A percentile compares a stretch with the other conserved stretches of the same genome.
These are phyloP conservation scores for Hypoxylon lienhwacheense DNA, from an alignment of 495 filamentous ascomycete genomes.

Conservation along the genomic window DNA sequence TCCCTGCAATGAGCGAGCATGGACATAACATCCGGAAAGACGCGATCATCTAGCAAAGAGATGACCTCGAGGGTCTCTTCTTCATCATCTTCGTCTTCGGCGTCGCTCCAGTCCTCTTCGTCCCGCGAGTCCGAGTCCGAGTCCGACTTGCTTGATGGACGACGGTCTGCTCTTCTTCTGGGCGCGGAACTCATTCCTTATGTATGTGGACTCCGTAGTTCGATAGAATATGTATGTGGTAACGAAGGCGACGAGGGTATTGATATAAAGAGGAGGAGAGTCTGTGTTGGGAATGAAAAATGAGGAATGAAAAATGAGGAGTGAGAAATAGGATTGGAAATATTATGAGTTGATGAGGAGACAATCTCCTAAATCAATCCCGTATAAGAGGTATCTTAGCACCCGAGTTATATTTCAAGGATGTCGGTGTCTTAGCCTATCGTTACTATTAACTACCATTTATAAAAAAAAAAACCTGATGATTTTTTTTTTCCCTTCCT, in stretches of 20 bases:
- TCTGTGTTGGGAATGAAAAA: background rate
- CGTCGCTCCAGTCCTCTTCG: conserved; percentile 81
- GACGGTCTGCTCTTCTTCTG: conserved; percentile 2
- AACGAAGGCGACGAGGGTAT: background rate
- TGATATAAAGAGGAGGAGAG: background rate
- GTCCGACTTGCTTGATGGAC: conserved; percentile 28
- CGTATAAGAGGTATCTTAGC: conserved; percentile 6
- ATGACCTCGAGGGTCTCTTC: conserved; percentile 61
- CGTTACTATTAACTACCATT: conserved; percentile 1
- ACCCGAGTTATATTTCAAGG: conserved; percentile 19
- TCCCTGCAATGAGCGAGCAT: conserved; percentile 76
- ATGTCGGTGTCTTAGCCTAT: background rate
- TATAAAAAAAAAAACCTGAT: conserved; percentile 10
- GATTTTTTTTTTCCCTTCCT: too few species aligned
- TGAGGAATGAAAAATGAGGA: background rate
- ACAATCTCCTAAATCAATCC: too few species aligned
- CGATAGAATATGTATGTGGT: background rate
- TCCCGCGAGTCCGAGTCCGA: conserved; percentile 39
- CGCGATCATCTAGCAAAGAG: conserved; percentile 69
- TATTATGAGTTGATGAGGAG: too few species aligned
- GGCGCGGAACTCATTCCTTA: conserved; percentile 23
- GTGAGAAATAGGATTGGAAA: background rate
- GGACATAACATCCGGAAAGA: conserved; percentile 63
- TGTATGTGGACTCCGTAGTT: background rate
- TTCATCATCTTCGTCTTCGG: conserved; percentile 59